A percentile compares a stretch with the other conserved stretches of the same genome.
Conservation (phyloP, 2,329 filamentous ascomycete species). For the Fonsecaea pedrosoi region DNA sequence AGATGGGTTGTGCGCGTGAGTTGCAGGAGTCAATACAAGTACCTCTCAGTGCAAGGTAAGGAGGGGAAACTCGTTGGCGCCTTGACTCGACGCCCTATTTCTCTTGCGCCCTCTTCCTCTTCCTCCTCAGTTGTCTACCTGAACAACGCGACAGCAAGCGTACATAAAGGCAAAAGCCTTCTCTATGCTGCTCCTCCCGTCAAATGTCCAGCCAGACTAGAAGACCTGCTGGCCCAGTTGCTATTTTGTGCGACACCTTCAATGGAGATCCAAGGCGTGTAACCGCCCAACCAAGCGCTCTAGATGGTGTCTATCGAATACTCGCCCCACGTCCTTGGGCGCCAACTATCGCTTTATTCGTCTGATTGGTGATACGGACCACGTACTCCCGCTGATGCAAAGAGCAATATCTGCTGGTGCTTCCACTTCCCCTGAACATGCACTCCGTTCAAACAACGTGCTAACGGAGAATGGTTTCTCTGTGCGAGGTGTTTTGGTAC, state of each 20-base stretch:
- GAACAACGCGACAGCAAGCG: constrained; percentile 1
- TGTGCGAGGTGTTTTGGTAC: too few relatives aligned
- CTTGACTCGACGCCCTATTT: neutral
- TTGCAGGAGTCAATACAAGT: neutral
- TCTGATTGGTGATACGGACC: constrained; percentile 24
- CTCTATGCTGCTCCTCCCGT: neutral
- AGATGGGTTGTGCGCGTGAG: neutral
- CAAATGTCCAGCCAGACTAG: neutral
- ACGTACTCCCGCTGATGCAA: constrained; percentile 10
- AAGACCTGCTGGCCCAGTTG: neutral
- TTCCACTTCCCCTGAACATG: neutral
- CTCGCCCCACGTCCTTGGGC: constrained; percentile 34
- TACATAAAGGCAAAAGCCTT: neutral
- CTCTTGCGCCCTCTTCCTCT: neutral
- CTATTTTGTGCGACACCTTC: constrained; percentile 7
- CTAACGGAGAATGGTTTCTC: neutral
- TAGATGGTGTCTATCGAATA: constrained; percentile 18
- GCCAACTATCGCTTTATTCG: constrained; percentile 25
- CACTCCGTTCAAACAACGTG: neutral
- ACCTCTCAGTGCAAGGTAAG: neutral
- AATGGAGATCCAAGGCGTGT: constrained; percentile 18
- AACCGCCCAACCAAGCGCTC: constrained; percentile 35
- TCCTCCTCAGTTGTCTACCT: neutral
- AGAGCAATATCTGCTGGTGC: neutral
- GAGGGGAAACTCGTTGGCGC: neutral